Evolutionary conservation across 2,329 filamentous ascomycete species (phyloP).

Genomic region (Fusarium verticillioides): DNA sequence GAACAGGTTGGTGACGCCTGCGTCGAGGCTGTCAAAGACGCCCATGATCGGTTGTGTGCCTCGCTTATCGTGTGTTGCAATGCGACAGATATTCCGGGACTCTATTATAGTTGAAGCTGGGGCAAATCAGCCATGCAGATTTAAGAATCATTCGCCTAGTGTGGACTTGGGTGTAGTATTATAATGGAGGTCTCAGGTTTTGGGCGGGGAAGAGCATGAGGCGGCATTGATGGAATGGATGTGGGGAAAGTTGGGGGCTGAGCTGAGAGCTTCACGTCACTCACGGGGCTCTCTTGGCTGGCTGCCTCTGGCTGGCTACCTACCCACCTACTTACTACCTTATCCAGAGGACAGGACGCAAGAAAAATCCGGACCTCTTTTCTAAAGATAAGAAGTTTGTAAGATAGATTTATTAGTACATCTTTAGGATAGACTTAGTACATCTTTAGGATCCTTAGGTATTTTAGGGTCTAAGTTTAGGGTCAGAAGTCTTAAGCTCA

Average conservation of each 20-base stretch:
- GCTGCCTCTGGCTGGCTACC: conserved; percentile 14
- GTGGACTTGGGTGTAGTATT: neutral
- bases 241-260: conserved; percentile 27
- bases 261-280: conserved; percentile 16
- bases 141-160: neutral
- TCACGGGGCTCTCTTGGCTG: conserved; percentile 1
- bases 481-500: neutral
- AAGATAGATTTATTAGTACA: neutral
- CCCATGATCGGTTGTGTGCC: conserved; percentile 48
- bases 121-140: neutral
- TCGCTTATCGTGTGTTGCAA: neutral
- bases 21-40: conserved; percentile 73
- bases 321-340: neutral
- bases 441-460: neutral
- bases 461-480: neutral
- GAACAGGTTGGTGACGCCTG: conserved; percentile 74
- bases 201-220: conserved; percentile 38
- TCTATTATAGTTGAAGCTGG: neutral
- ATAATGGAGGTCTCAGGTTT: conserved; percentile 19
- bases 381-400: neutral
- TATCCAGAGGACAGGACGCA: neutral
- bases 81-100: conserved; percentile 4
- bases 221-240: conserved; percentile 28
- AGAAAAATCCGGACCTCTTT: neutral
- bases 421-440: neutral